These are phyloP conservation scores for Hanseniaspora lachancei DNA, from an alignment of 805 yeast species.

Conservation along the genomic window DNA sequence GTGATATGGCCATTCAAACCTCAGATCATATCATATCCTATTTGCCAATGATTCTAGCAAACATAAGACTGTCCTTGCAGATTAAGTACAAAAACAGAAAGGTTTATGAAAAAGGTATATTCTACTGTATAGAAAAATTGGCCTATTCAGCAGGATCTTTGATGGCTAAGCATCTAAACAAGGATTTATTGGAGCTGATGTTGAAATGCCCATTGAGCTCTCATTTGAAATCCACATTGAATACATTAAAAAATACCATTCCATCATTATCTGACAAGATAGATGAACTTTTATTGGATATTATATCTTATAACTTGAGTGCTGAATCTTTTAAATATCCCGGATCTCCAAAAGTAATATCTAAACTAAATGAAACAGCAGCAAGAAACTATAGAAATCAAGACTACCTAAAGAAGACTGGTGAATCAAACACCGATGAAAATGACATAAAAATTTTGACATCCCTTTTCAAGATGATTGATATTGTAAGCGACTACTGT, in stretches of 20 bases:
- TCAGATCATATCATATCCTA: conserved; percentile 77
- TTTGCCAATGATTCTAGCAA: conserved; percentile 73
- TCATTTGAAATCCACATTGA: conserved; percentile 64
- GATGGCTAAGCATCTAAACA: conserved; percentile 71
- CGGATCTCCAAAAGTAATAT: conserved; percentile 62
- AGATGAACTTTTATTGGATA: conserved; percentile 55
- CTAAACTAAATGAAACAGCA: conserved; percentile 44
- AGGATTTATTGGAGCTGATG: conserved; percentile 66
- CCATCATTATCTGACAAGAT: conserved; percentile 70
- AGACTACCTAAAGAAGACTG: conserved; percentile 60
- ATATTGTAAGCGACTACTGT: conserved; percentile 59
- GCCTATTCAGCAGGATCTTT: conserved; percentile 90
- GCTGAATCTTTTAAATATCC: conserved; percentile 75
- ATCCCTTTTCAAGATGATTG: conserved; percentile 67
- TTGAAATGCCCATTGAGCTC: conserved; percentile 73
- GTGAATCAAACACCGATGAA: conserved; percentile 31
- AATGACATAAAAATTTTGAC: conserved; percentile 43
- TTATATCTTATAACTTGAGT: conserved; percentile 60
- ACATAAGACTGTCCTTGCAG: conserved; percentile 64
- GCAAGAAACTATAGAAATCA: conserved; percentile 71
- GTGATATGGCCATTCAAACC: conserved; percentile 64
- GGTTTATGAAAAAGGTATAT: conserved; percentile 72
- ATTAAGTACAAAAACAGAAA: conserved; percentile 40
- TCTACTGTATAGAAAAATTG: conserved; percentile 75
- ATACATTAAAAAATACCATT: conserved; percentile 52